Evolutionary conservation across 2,329 filamentous ascomycete species (phyloP).

Genomic region (Nemania abortiva): DNA sequence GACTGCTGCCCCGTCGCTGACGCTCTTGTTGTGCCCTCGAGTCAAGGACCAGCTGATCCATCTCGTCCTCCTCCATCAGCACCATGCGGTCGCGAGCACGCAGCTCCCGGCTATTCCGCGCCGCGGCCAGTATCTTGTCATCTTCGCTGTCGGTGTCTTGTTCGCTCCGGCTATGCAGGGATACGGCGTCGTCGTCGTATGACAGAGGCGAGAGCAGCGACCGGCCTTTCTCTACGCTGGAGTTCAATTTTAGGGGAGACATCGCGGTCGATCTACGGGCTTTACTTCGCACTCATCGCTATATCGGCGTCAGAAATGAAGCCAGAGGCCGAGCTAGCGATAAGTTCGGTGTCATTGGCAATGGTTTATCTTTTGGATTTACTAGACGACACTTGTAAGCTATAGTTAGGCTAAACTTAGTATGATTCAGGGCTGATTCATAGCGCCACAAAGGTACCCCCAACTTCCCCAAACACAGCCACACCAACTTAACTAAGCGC

Average conservation of each 20-base stretch:
- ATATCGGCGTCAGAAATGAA: neutral
- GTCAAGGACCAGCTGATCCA: conserved; percentile 69
- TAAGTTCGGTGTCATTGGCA: neutral
- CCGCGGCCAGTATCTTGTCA: conserved; percentile 74
- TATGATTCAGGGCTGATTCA: neutral
- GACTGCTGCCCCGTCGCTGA: conserved; percentile 61
- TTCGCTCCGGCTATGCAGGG: conserved; percentile 74
- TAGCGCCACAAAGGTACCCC: neutral
- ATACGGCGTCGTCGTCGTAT: conserved; percentile 77
- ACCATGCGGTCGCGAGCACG: conserved; percentile 77
- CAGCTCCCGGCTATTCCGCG: conserved; percentile 77
- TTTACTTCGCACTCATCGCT: conserved; percentile 11
- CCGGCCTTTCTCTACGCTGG: conserved; percentile 47
- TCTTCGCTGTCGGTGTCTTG: conserved; percentile 83
- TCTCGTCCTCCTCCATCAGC: conserved; percentile 80
- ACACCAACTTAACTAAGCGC: neutral
- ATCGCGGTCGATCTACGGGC: conserved; percentile 39
- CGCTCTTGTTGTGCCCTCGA: conserved; percentile 60
- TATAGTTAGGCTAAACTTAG: neutral
- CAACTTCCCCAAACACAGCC: neutral
- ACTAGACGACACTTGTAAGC: neutral
- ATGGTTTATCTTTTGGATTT: neutral
- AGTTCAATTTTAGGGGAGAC: conserved; percentile 49
- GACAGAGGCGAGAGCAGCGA: conserved; percentile 72
- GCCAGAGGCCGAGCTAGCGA: neutral